These are phyloP conservation scores for Berberis vulgaris DNA, from an alignment of 164 flowering plant species.

Conservation along the genomic window DNA sequence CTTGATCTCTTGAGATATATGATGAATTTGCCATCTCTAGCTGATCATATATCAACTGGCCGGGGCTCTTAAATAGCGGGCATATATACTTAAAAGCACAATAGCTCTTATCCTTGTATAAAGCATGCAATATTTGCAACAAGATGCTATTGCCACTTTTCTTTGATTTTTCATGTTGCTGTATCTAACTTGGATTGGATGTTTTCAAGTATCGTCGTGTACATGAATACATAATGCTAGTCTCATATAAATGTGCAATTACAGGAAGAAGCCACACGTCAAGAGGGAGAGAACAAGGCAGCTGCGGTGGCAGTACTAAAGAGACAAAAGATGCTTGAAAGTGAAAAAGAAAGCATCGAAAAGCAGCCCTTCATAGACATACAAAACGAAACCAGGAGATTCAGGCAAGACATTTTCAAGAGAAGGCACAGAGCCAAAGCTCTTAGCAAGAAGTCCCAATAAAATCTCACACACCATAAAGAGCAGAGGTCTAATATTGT, in stretches of 20 bases:
- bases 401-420: conserved; percentile 63
- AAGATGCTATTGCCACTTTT: too few relatives aligned
- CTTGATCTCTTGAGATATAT: too few relatives aligned
- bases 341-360: conserved; percentile 45
- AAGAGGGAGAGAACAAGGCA: conserved; percentile 31
- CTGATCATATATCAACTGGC: too few relatives aligned
- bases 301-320: conserved; percentile 43
- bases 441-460: conserved; percentile 14
- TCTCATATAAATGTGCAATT: background rate
- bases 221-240: too few relatives aligned
- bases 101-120: background rate
- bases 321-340: conserved; percentile 53
- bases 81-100: too few relatives aligned
- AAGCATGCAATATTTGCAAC: background rate
- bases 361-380: conserved; percentile 50
- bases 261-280: conserved; percentile 48
- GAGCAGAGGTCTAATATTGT: too few relatives aligned
- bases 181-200: too few relatives aligned
- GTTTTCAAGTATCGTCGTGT: too few relatives aligned
- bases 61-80: too few relatives aligned
- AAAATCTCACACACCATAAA: background rate
- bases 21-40: too few relatives aligned
- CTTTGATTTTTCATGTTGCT: too few relatives aligned
- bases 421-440: conserved; percentile 50
- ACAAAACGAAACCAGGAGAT: conserved; percentile 50